Percentiles rank a stretch among this genome's conserved stretches.
Evolutionary conservation across 192 early-diverging fungal species (phyloP).

Genomic region (Haplosporangium gracile): DNA sequence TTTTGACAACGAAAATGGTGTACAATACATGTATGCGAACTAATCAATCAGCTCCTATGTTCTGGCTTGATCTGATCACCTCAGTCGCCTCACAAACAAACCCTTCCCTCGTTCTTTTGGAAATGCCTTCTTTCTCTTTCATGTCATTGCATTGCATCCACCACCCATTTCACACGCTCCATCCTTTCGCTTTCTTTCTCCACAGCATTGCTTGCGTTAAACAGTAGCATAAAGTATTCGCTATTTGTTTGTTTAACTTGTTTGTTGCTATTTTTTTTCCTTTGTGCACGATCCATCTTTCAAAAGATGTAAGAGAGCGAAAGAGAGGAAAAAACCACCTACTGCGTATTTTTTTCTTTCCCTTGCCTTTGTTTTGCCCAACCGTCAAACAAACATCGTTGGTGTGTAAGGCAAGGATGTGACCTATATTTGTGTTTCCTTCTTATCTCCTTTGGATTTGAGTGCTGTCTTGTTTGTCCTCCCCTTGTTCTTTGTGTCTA

Average conservation of each 20-base stretch:
- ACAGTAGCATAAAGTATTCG: neutral
- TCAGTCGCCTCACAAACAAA: no score
- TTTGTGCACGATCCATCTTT: neutral
- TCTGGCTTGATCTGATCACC: slow-evolving; percentile 1
- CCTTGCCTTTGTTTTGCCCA: neutral
- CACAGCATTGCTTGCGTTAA: neutral
- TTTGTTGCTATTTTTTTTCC: neutral
- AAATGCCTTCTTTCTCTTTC: no score
- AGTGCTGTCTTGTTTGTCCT: neutral
- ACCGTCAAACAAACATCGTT: neutral
- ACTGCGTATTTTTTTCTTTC: neutral
- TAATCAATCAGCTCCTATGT: neutral
- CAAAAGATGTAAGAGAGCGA: neutral
- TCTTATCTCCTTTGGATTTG: slow-evolving; percentile 2
- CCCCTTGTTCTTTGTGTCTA: neutral
- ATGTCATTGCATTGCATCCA: no score
- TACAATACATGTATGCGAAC: neutral
- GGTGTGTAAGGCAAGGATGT: neutral
- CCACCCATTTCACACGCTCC: no score
- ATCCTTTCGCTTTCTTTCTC: neutral
- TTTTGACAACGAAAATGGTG: no score
- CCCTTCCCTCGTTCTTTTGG: no score
- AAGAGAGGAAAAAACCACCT: neutral
- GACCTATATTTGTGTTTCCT: neutral
- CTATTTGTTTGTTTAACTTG: neutral